phyloP scores from a whole-genome alignment of 75 land plant species.

The Pinus taeda region DNA sequence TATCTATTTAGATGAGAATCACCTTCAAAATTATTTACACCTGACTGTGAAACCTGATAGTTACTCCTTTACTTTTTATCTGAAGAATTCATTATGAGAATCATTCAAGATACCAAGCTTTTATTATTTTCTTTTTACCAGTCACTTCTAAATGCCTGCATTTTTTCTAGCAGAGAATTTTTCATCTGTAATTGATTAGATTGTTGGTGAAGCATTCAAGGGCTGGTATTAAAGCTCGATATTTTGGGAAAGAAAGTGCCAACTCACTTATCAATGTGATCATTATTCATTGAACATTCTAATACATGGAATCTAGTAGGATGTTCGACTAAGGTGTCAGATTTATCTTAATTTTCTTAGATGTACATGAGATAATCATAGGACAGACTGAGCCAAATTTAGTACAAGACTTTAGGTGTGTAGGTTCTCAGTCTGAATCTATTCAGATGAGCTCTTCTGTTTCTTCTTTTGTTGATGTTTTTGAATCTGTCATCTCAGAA shows the following conservation, averaged over 20 bases:
- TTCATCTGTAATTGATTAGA: not conserved
- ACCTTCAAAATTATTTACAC: too few species aligned
- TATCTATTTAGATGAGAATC: too few species aligned
- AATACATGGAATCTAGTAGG: not conserved
- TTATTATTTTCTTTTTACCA: not conserved
- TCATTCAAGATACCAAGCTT: not conserved
- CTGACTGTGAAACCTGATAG: too few species aligned
- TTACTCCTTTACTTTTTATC: not conserved
- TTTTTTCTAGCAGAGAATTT: not conserved
- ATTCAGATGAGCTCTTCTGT: not conserved
- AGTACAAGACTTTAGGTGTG: not conserved
- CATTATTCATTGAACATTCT: not conserved
- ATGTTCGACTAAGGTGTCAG: not conserved
- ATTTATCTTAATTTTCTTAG: not conserved
- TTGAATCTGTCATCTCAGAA: not conserved
- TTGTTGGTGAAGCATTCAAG: not conserved
- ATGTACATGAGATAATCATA: not conserved
- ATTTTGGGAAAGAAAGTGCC: not conserved
- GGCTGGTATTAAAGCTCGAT: not conserved
- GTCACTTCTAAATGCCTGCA: not conserved
- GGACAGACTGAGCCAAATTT: not conserved
- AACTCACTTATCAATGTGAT: not conserved
- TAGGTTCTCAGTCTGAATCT: not conserved
- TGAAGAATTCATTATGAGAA: not conserved
- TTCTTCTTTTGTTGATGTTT: not conserved